phyloP scores from a whole-genome alignment of 2,329 filamentous ascomycete species.

The Coccinonectria pachysandricola region DNA sequence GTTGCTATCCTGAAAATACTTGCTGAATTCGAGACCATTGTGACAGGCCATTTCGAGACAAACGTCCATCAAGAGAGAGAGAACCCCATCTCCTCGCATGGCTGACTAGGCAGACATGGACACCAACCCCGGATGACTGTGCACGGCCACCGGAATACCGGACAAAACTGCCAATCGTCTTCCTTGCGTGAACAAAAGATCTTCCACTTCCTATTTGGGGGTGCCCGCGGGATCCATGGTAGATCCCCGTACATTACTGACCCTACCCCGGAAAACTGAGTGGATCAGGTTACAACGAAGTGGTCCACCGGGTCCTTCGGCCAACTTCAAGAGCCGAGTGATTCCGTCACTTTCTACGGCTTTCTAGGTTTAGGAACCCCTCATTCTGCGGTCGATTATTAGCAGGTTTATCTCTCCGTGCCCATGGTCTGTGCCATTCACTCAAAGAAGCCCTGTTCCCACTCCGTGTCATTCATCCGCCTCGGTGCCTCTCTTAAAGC shows the following conservation, averaged over 20 bases:
- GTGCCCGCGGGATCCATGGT: not conserved
- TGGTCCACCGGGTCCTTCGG: too few relatives aligned
- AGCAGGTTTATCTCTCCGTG: too few relatives aligned
- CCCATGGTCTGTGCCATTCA: not conserved
- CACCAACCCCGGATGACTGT: not conserved
- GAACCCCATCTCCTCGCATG: not conserved
- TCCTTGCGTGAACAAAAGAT: not conserved
- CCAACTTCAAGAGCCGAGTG: not conserved
- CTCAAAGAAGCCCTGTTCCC: not conserved
- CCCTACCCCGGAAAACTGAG: too few relatives aligned
- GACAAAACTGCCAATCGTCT: not conserved
- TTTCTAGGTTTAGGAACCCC: constrained; percentile 1
- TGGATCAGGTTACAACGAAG: too few relatives aligned
- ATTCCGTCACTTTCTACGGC: constrained; percentile 1
- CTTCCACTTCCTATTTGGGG: not conserved
- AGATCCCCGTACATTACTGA: too few relatives aligned
- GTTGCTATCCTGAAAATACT: not conserved
- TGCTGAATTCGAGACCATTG: not conserved
- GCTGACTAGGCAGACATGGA: not conserved
- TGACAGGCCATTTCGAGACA: not conserved
- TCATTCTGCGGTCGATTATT: too few relatives aligned
- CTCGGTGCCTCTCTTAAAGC: not conserved
- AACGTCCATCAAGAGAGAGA: not conserved
- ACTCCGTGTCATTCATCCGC: too few relatives aligned
- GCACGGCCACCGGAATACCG: not conserved